Percentiles rank a stretch among this genome's conserved stretches.
Evolutionary conservation across 768 basidiomycete genomes (phyloP).

Genomic region (Udeniomyces megalosporus): DNA sequence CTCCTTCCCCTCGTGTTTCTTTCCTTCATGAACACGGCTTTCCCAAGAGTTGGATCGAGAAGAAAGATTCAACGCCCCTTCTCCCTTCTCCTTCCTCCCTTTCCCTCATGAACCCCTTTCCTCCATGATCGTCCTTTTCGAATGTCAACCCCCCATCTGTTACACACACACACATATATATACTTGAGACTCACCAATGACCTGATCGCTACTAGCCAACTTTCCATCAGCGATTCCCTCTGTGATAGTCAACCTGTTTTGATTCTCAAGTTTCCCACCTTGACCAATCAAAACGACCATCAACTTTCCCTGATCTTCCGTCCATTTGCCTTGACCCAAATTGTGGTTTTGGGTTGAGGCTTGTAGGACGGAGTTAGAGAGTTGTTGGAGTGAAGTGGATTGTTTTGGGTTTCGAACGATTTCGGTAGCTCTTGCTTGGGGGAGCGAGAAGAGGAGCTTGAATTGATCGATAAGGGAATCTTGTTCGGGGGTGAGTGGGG

Average conservation of each 20-base stretch:
- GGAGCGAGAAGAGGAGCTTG: constrained; percentile 52
- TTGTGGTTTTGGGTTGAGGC: too few species aligned
- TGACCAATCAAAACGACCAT: not conserved
- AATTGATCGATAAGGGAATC: constrained; percentile 41
- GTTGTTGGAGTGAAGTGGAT: constrained; percentile 49
- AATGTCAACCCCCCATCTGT: not conserved
- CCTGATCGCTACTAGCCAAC: constrained; percentile 69
- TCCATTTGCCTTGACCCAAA: not conserved
- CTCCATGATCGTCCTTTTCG: too few species aligned
- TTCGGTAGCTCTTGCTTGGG: constrained; percentile 61
- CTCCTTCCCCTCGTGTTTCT: too few species aligned
- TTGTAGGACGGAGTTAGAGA: constrained; percentile 37
- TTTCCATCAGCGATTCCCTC: constrained; percentile 52
- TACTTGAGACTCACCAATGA: constrained; percentile 65
- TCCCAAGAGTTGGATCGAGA: not conserved
- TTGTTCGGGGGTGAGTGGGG: constrained; percentile 32
- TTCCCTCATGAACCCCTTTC: too few species aligned
- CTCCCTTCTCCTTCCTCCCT: too few species aligned
- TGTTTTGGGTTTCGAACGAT: constrained; percentile 66
- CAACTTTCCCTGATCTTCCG: constrained; percentile 28
- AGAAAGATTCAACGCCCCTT: not conserved
- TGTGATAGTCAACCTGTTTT: constrained; percentile 48
- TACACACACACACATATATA: too few species aligned
- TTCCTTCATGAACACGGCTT: too few species aligned
- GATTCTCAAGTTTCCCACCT: constrained; percentile 41